phyloP scores from a whole-genome alignment of 305 asterid species.

The Fraxinus sp. region DNA sequence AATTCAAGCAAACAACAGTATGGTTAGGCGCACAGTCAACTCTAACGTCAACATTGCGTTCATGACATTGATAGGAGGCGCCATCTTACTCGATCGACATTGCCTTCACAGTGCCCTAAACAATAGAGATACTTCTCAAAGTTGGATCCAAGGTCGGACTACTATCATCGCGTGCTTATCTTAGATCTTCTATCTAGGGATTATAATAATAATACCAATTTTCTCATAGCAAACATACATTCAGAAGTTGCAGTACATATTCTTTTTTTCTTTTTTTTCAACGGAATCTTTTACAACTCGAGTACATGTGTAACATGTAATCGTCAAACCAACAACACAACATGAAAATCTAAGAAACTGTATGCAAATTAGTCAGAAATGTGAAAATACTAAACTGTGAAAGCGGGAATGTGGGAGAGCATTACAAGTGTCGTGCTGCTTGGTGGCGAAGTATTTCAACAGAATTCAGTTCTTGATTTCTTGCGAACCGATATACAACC shows the following conservation, averaged over 20 bases:
- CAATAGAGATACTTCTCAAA: neutral
- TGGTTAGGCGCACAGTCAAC: neutral
- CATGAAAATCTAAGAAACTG: neutral
- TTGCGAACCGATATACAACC: constrained; percentile 71
- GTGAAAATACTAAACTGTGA: neutral
- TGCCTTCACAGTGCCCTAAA: neutral
- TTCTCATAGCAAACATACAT: neutral
- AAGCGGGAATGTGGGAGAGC: neutral
- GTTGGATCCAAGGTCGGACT: neutral
- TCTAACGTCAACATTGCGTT: neutral
- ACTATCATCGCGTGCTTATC: neutral
- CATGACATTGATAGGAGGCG: neutral
- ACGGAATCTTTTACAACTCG: neutral
- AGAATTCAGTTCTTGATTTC: constrained; percentile 63
- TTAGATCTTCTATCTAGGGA: neutral
- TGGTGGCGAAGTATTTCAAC: constrained; percentile 30
- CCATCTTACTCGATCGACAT: neutral
- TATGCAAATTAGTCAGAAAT: neutral
- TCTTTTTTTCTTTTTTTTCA: neutral
- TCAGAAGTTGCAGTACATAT: neutral
- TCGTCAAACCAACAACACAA: neutral
- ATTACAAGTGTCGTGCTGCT: neutral
- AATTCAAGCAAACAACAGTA: neutral
- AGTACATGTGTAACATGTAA: neutral
- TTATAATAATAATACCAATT: too few species aligned